These are phyloP conservation scores for Phytophthora tubulina DNA, from an alignment of 352 stramenopile genomes.

Conservation along the genomic window DNA sequence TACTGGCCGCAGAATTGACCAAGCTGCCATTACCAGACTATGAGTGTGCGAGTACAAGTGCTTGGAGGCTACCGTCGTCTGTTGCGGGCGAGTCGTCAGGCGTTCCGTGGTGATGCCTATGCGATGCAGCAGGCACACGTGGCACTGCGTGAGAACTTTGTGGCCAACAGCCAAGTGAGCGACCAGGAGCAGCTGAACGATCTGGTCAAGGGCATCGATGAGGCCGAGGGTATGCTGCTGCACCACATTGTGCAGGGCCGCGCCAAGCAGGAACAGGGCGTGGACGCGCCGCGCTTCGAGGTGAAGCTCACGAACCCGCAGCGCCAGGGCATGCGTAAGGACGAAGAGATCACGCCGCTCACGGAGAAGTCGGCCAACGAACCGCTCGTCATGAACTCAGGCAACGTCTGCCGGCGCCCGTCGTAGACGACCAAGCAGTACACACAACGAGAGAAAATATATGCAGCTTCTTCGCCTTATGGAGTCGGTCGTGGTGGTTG, in stretches of 20 bases:
- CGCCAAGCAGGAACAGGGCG: conserved; percentile 52
- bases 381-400: conserved; percentile 83
- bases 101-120: conserved; percentile 78
- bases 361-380: conserved; percentile 79
- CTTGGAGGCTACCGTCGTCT: conserved; percentile 82
- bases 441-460: conserved; percentile 7
- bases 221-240: conserved; percentile 87
- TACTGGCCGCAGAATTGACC: conserved; percentile 10
- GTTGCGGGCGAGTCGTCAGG: conserved; percentile 74
- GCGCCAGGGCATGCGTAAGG: conserved; percentile 77
- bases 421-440: conserved; percentile 20
- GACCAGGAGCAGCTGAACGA: conserved; percentile 64
- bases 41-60: conserved; percentile 69
- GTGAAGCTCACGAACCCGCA: conserved; percentile 87
- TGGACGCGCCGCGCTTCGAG: conserved; percentile 59
- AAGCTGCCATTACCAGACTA: conserved; percentile 11
- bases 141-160: conserved; percentile 78
- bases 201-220: conserved; percentile 79
- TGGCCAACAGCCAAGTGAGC: conserved; percentile 63
- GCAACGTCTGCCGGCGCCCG: conserved; percentile 79
- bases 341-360: conserved; percentile 84
- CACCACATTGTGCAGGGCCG: conserved; percentile 87
- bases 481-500: background rate
- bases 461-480: conserved; percentile 12
- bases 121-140: conserved; percentile 66